Evolutionary conservation across 805 yeast species (phyloP).

Genomic region (Lachancea lanzarotensis): DNA sequence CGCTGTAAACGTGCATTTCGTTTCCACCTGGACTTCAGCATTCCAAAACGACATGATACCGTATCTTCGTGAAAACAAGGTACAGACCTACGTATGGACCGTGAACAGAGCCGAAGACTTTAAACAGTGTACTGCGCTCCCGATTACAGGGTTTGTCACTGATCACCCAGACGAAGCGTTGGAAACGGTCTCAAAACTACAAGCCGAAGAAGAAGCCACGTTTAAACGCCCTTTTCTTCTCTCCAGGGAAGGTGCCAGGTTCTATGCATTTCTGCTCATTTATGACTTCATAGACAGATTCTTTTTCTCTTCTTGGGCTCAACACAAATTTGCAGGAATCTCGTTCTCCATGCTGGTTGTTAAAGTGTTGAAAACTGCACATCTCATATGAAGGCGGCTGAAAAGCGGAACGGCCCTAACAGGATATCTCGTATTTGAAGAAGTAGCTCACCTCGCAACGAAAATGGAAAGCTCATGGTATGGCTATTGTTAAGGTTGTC

Average conservation of each 20-base stretch:
- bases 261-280: slow-evolving; percentile 15
- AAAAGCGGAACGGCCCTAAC: no score
- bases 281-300: slow-evolving; percentile 18
- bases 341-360: slow-evolving; percentile 21
- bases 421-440: no score
- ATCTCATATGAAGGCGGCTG: slow-evolving; percentile 14
- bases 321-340: slow-evolving; percentile 15
- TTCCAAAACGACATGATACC: slow-evolving; percentile 29
- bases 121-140: slow-evolving; percentile 24
- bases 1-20: slow-evolving; percentile 46
- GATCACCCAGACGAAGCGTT: slow-evolving; percentile 26
- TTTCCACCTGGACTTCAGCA: slow-evolving; percentile 41
- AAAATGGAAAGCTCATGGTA: no score
- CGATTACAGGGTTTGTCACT: slow-evolving; percentile 29
- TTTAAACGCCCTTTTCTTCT: slow-evolving; percentile 3
- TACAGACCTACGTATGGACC: slow-evolving; percentile 47
- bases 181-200: slow-evolving; percentile 9
- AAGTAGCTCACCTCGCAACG: no score
- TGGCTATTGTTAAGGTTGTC: no score
- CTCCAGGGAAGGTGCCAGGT: slow-evolving; percentile 22
- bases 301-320: slow-evolving; percentile 23
- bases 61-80: slow-evolving; percentile 27
- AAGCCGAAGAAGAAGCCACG: slow-evolving; percentile 1
- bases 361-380: slow-evolving; percentile 15
- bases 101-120: slow-evolving; percentile 35